Conservation (phyloP, 169 alveolate genomes). For the Theileria sp. region DNA sequence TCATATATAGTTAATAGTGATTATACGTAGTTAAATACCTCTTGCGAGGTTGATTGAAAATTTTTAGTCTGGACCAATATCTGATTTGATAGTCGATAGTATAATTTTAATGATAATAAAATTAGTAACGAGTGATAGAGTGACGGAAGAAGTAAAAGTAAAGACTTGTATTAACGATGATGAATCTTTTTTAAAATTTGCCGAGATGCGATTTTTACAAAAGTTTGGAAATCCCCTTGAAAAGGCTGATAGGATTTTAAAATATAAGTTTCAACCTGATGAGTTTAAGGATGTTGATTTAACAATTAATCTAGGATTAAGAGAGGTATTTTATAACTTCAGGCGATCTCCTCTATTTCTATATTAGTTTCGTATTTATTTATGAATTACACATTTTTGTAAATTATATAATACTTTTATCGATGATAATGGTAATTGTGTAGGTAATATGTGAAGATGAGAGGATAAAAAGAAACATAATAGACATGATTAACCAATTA, state of each 20-base stretch:
- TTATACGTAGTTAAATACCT: conserved; percentile 3
- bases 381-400: too few relatives aligned
- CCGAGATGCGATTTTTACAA: conserved; percentile 48
- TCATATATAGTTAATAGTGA: not conserved
- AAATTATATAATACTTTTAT: too few relatives aligned
- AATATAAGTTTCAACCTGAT: not conserved
- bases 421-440: not conserved
- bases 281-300: not conserved
- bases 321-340: not conserved
- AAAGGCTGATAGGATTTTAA: not conserved
- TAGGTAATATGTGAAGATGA: conserved; percentile 53
- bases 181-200: conserved; percentile 12
- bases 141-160: conserved; percentile 8
- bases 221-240: conserved; percentile 46
- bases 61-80: conserved; percentile 67
- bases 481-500: conserved; percentile 12
- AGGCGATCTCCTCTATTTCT: not conserved
- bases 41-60: not conserved
- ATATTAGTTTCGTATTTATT: too few relatives aligned
- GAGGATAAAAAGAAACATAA: conserved; percentile 18
- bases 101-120: conserved; percentile 69
- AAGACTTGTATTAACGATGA: conserved; percentile 10
- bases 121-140: conserved; percentile 24
- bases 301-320: not conserved
- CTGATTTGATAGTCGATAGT: conserved; percentile 77